These are phyloP conservation scores for Tuber melanosporum DNA, from an alignment of 495 filamentous ascomycete genomes.

Conservation along the genomic window DNA sequence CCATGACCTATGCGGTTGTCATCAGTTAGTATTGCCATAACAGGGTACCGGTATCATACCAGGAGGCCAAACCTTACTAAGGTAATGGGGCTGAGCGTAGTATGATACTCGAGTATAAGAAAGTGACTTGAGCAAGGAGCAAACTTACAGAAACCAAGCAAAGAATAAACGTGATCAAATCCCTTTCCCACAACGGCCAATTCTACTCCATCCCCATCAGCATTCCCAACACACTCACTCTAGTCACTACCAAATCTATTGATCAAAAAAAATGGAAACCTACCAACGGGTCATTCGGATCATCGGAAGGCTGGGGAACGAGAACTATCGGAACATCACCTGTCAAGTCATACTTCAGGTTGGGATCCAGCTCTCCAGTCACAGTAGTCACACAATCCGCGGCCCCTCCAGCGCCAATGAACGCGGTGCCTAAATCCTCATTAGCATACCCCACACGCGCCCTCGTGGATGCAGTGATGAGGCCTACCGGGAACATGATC, in stretches of 20 bases:
- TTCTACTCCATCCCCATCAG: conserved; percentile 53
- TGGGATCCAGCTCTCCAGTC: conserved; percentile 43
- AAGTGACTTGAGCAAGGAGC: background rate
- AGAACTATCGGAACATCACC: conserved; percentile 64
- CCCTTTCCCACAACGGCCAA: conserved; percentile 83
- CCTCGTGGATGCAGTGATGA: background rate
- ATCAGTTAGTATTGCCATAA: conserved; percentile 10
- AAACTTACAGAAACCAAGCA: conserved; percentile 62
- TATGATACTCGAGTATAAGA: conserved; percentile 3
- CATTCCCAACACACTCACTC: conserved; percentile 3
- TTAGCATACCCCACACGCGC: background rate
- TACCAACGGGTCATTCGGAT: conserved; percentile 73
- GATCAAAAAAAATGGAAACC: conserved; percentile 25
- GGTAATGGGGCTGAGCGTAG: background rate
- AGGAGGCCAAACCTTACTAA: background rate
- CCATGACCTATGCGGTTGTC: conserved; percentile 25
- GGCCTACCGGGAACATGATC: conserved; percentile 64
- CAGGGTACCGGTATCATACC: background rate
- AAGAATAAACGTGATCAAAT: conserved; percentile 68
- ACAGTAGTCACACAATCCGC: conserved; percentile 39
- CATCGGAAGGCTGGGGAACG: conserved; percentile 71
- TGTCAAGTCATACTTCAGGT: conserved; percentile 66
- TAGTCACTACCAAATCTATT: background rate
- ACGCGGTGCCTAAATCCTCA: conserved; percentile 30
- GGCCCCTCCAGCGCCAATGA: conserved; percentile 50